Conservation (phyloP, 768 basidiomycete species). For the Mycena chlorophos region DNA sequence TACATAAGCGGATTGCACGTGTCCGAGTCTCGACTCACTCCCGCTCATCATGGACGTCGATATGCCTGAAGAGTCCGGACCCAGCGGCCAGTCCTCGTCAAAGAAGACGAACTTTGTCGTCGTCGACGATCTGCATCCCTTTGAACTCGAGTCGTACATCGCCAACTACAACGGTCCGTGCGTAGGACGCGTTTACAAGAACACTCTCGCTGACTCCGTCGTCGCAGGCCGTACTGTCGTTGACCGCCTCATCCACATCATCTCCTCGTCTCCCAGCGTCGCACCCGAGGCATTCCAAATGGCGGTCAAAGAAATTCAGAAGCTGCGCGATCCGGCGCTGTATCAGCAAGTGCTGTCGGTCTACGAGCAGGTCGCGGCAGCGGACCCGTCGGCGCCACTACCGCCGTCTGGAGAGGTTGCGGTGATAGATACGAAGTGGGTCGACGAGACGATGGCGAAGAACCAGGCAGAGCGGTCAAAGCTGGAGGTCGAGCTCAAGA, state of each 20-base stretch:
- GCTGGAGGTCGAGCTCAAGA: constrained; percentile 92
- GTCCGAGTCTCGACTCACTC: not conserved
- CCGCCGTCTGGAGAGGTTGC: constrained; percentile 51
- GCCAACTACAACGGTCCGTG: constrained; percentile 69
- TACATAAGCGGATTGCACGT: not conserved
- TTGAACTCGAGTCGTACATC: constrained; percentile 82
- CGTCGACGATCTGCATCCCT: constrained; percentile 81
- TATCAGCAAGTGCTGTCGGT: constrained; percentile 51
- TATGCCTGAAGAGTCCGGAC: constrained; percentile 24
- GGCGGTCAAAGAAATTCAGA: constrained; percentile 61
- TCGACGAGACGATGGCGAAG: constrained; percentile 62
- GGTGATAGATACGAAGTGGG: constrained; percentile 67
- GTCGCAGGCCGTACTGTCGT: constrained; percentile 75
- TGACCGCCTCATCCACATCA: constrained; percentile 70
- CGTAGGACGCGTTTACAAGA: constrained; percentile 6
- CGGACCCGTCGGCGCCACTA: constrained; percentile 37
- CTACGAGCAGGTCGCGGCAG: constrained; percentile 50
- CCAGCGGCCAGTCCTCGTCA: constrained; percentile 25
- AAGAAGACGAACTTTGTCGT: constrained; percentile 36
- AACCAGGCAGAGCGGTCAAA: constrained; percentile 77
- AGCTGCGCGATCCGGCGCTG: constrained; percentile 67
- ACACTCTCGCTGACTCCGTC: not conserved
- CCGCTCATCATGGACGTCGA: constrained; percentile 43
- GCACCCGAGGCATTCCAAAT: constrained; percentile 72
- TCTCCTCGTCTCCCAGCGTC: constrained; percentile 61